These are phyloP conservation scores for Pseudocercospora crystallina DNA, from an alignment of 2,329 filamentous ascomycete species.

Conservation along the genomic window DNA sequence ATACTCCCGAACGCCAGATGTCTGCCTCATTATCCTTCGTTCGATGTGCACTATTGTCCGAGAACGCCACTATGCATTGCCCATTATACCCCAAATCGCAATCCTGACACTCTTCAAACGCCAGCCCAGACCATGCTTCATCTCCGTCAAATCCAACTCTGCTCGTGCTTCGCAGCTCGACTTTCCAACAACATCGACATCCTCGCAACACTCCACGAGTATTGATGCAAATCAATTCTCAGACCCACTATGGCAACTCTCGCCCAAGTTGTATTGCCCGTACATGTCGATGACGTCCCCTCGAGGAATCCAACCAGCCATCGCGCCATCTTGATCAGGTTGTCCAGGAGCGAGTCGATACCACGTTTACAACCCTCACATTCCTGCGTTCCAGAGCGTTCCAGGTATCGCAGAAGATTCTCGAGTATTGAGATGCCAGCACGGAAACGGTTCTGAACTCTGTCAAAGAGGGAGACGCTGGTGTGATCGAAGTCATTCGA, in stretches of 20 bases:
- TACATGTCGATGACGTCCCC: background rate
- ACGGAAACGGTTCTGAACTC: slow-evolving; percentile 14
- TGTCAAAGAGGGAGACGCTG: slow-evolving; percentile 13
- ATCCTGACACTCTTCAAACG: too few species aligned
- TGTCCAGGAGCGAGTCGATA: slow-evolving; percentile 17
- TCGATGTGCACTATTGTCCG: too few species aligned
- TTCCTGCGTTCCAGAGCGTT: slow-evolving; percentile 7
- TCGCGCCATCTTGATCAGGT: slow-evolving; percentile 16
- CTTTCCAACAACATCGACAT: slow-evolving; percentile 11
- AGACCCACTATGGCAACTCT: slow-evolving; percentile 15
- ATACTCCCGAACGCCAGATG: too few species aligned
- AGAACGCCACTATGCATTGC: too few species aligned
- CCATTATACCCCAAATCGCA: too few species aligned
- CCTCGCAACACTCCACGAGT: slow-evolving; percentile 21
- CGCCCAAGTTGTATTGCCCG: slow-evolving; percentile 9
- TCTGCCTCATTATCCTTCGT: too few species aligned
- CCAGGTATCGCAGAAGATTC: slow-evolving; percentile 16
- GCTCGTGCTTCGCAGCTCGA: too few species aligned
- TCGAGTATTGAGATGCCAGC: slow-evolving; percentile 17
- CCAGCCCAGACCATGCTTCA: too few species aligned
- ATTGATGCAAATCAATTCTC: slow-evolving; percentile 21
- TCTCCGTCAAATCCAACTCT: too few species aligned
- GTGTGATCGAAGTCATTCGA: too few species aligned
- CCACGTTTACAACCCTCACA: slow-evolving; percentile 11
- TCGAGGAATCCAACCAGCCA: slow-evolving; percentile 20